These are phyloP conservation scores for Citrus trifoliata DNA, from an alignment of 345 rosid genomes.

Conservation along the genomic window DNA sequence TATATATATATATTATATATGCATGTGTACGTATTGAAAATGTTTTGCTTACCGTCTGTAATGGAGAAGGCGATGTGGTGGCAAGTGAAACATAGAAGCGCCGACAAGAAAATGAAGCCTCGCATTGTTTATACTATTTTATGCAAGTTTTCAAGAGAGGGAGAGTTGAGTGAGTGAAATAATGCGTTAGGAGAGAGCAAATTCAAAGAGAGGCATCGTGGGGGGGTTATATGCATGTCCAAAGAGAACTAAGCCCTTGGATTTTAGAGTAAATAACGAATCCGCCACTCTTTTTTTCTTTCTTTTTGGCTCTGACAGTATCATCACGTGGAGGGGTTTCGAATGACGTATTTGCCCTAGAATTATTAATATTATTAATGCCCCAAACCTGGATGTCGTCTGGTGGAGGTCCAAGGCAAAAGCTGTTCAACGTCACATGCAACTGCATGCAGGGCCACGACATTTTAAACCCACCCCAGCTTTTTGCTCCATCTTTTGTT, in stretches of 20 bases:
- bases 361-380: background rate
- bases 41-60: conserved; percentile 38
- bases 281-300: conserved; percentile 4
- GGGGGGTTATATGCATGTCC: conserved; percentile 39
- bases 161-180: background rate
- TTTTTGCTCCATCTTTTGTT: background rate
- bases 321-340: background rate
- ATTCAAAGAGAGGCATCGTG: background rate
- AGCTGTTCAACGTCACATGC: conserved; percentile 4
- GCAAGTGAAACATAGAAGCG: conserved; percentile 42
- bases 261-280: conserved; percentile 6
- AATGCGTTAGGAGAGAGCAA: background rate
- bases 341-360: background rate
- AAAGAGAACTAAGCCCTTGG: conserved; percentile 8
- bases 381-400: background rate
- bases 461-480: background rate
- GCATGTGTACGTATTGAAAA: no score
- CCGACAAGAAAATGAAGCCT: conserved; percentile 33
- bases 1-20: background rate
- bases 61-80: conserved; percentile 35
- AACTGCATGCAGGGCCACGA: background rate
- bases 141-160: background rate
- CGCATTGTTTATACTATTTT: conserved; percentile 17
- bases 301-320: no score
- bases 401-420: conserved; percentile 6